Evolutionary conservation across 345 rosid genomes (phyloP).

Genomic region (Bruguiera parviflora): DNA sequence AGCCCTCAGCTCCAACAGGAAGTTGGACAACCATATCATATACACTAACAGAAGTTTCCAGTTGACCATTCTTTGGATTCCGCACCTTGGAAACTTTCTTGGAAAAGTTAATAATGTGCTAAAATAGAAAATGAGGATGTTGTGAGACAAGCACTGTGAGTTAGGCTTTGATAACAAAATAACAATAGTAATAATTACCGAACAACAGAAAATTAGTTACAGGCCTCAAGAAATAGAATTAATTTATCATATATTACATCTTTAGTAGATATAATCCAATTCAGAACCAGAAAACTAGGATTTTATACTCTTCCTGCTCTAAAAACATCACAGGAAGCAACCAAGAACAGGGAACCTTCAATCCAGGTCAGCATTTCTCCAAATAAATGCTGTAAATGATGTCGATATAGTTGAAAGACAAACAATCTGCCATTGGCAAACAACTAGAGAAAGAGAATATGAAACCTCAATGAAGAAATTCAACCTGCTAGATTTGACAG

Average conservation of each 20-base stretch:
- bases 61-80: not conserved
- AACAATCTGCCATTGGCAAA: not conserved
- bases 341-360: not conserved
- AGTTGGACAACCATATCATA: not conserved
- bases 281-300: too few species aligned
- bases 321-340: not conserved
- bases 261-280: too few species aligned
- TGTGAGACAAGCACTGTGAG: too few species aligned
- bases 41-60: not conserved
- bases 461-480: conserved; percentile 2
- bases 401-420: not conserved
- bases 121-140: too few species aligned
- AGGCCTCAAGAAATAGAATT: too few species aligned
- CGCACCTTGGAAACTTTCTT: not conserved
- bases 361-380: too few species aligned
- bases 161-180: not conserved
- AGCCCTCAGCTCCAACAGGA: not conserved
- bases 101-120: not conserved
- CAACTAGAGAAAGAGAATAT: not conserved
- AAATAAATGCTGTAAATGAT: too few species aligned
- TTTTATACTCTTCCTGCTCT: too few species aligned
- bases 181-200: too few species aligned
- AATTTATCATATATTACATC: too few species aligned
- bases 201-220: too few species aligned
- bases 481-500: conserved; percentile 96